Evolutionary conservation across 208 protist genomes (phyloP), one percentile per base, ranked within the genome.

Genomic region (Trypanosoma scelopori): DNA sequence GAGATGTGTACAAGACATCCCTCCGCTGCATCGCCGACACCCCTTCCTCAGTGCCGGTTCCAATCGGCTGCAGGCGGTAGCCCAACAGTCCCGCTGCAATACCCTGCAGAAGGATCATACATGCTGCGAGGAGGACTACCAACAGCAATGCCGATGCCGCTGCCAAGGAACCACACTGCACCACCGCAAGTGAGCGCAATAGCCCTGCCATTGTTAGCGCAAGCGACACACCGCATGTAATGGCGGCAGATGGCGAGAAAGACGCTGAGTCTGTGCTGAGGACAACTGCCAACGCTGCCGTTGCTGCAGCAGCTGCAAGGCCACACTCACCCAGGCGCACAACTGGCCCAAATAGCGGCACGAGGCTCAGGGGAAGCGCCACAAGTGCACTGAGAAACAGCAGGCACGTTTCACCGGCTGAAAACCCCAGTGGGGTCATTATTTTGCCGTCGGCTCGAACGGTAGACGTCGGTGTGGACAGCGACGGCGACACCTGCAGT

Each of bases 251-350:
- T 9, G 9, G 32, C 32, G 32, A 37, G 32, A 37, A 37, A 37
- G 32, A 11, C 32, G 32, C 32, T 37, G 32, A 3, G 5, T 37
- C 32, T 37, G 32, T 3, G 32, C 3, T 37, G 32, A 37, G 32
- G 9, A 37, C 3, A 9, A 37, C 20, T 13, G 42, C 12, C 5
- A 59, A 41, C 22, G 35, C 25, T 3, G 11, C 32, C 35, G 55
- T 37, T n/a, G 22, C 32, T 37, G 25, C 27, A 12, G 23, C 12
- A 18, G 55, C 35, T n/a, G 35, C 35, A 3, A 45, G 65, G 20
- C 65, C 52, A 35, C 18, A 39, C 28, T 62, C 65, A 15, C 25
- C 39, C 20, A 70, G 15, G 15, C 47, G 65, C 13, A 70, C 65
- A 41, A 62, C 23, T n/a, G 32, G 6, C 13, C 45, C 65, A 35